These are phyloP conservation scores for Evernia prunastri DNA, from an alignment of 495 filamentous ascomycete genomes.

Conservation along the genomic window DNA sequence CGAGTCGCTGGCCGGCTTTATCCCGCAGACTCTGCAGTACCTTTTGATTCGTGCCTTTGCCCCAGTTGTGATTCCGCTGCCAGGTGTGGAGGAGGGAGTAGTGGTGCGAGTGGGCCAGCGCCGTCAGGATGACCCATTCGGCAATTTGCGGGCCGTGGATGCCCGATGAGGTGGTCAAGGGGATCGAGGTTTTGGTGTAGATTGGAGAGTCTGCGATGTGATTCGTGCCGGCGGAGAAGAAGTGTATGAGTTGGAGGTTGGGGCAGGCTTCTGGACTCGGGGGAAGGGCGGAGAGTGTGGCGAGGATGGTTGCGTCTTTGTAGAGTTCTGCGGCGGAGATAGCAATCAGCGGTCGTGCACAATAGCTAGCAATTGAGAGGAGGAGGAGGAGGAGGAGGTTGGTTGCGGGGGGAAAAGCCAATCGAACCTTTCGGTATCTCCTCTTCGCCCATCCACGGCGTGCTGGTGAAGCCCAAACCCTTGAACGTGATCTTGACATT, in stretches of 20 bases:
- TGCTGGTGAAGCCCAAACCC: constrained; percentile 12
- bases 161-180: constrained; percentile 66
- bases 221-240: constrained; percentile 69
- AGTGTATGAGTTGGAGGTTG: constrained; percentile 56
- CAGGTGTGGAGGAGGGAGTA: constrained; percentile 41
- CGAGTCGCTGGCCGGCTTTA: constrained; percentile 52
- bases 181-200: constrained; percentile 55
- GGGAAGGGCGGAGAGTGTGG: constrained; percentile 53
- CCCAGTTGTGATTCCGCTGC: constrained; percentile 42
- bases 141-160: constrained; percentile 80
- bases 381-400: constrained; percentile 3
- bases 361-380: background rate
- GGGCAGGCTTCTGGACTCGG: constrained; percentile 25
- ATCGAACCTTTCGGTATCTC: constrained; percentile 3
- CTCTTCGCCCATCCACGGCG: constrained; percentile 8
- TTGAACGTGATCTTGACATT: constrained; percentile 43
- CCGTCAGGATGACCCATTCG: constrained; percentile 63
- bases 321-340: constrained; percentile 39
- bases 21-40: constrained; percentile 35
- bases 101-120: constrained; percentile 50
- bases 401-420: too few species aligned
- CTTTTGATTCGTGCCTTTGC: background rate
- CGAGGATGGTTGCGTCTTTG: constrained; percentile 56
- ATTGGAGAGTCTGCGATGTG: constrained; percentile 56
- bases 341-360: background rate